phyloP scores from a whole-genome alignment of 2,329 filamentous ascomycete species.

The Alternaria solani region DNA sequence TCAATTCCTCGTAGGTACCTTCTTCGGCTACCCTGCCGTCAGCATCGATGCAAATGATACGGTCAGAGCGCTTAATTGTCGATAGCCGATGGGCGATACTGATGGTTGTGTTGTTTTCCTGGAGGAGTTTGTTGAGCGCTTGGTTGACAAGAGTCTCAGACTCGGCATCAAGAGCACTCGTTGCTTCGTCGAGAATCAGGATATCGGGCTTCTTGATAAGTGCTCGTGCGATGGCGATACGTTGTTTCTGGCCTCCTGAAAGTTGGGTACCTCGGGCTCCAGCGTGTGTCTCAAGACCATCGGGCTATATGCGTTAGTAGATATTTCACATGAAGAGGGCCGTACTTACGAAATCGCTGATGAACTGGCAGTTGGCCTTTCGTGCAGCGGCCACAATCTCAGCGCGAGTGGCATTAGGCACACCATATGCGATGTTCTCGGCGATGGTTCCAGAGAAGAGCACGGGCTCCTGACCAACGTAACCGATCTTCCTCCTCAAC shows the following conservation, averaged over 20 bases:
- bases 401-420: conserved; percentile 75
- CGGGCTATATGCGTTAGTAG: conserved; percentile 64
- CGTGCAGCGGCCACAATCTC: conserved; percentile 88
- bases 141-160: conserved; percentile 96
- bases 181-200: conserved; percentile 92
- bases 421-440: conserved; percentile 92
- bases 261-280: conserved; percentile 92
- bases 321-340: neutral
- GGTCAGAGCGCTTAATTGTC: conserved; percentile 94
- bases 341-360: conserved; percentile 80
- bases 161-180: conserved; percentile 93
- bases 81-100: conserved; percentile 95
- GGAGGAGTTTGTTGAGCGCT: conserved; percentile 80
- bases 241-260: conserved; percentile 95
- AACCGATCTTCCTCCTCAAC: conserved; percentile 87
- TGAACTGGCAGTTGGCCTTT: conserved; percentile 95
- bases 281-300: conserved; percentile 92
- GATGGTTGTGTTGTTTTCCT: conserved; percentile 93
- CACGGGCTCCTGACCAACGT: conserved; percentile 95
- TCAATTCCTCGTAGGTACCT: conserved; percentile 82
- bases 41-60: conserved; percentile 87
- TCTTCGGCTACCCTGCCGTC: conserved; percentile 92
- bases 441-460: conserved; percentile 86
- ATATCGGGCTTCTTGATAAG: conserved; percentile 97
- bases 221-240: conserved; percentile 94